These are phyloP conservation scores for Colletotrichum salicis DNA, from an alignment of 2,329 filamentous ascomycete genomes.

Conservation along the genomic window DNA sequence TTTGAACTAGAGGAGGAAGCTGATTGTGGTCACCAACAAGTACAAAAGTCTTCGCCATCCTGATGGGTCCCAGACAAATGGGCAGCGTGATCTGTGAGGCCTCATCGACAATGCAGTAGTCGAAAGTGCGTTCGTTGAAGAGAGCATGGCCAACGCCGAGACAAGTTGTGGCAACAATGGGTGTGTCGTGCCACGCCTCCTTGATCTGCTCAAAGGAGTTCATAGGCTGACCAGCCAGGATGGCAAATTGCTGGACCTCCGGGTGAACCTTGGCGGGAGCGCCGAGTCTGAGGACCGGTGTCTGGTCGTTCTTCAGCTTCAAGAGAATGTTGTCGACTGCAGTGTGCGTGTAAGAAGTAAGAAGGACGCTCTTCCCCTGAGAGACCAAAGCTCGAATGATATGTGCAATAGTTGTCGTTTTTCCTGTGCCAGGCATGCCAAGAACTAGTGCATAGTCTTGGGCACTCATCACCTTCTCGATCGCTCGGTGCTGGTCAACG, in stretches of 20 bases:
- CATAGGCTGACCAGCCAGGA: constrained; percentile 79
- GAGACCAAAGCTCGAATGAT: constrained; percentile 91
- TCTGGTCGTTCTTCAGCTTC: constrained; percentile 83
- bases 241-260: constrained; percentile 86
- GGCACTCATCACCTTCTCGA: constrained; percentile 95
- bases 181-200: constrained; percentile 83
- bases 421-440: constrained; percentile 97
- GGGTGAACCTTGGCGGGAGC: constrained; percentile 86
- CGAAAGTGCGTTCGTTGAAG: constrained; percentile 89
- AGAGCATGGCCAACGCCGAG: constrained; percentile 89
- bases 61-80: constrained; percentile 92
- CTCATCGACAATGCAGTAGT: constrained; percentile 98
- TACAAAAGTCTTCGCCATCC: constrained; percentile 92
- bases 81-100: constrained; percentile 97
- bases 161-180: constrained; percentile 94
- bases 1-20: constrained; percentile 91
- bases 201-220: constrained; percentile 85
- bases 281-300: constrained; percentile 86
- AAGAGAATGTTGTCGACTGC: constrained; percentile 98
- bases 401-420: constrained; percentile 97
- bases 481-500: constrained; percentile 84
- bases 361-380: constrained; percentile 89
- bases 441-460: constrained; percentile 96
- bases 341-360: constrained; percentile 97
- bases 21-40: constrained; percentile 98